Base-by-base conservation (phyloP, 2,329 filamentous ascomycete species). In the Myriosclerotinia duriaeana region DNA sequence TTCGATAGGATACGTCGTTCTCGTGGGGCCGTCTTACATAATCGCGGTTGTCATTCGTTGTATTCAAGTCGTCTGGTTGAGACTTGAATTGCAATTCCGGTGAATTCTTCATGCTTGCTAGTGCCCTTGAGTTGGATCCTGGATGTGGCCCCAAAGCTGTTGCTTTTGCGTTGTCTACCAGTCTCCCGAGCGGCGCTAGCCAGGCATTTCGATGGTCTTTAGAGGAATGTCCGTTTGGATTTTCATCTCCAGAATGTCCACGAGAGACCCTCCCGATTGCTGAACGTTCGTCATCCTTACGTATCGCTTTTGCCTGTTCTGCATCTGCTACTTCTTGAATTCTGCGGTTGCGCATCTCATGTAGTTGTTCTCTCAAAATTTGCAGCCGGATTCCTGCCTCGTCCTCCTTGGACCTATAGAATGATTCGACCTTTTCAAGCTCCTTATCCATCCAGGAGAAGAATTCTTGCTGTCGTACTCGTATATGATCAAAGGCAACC, bases 271-370 rank as follows among this genome's bases (percentile, higher is more conserved):
- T 68, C 6, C 71, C 61, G 30, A 71, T 69, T 3, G 66, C 40
- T 22, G 66, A 60, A 5, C 61, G 66, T 36, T 72, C 68, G 5
- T 69, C 68, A 6, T 72, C 67, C 42, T 71, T 74, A 48, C 70
- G 71, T 53, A 65, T 42, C n/a, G 64, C 58, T 58, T 72, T 73
- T 12, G 69, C 68, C 15, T 71, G 69, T 61, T 74, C 70, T 11
- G 68, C 69, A 11, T 66, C 67, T 30, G 72, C 73, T 17, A 92
- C 81, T 75, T 97, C 92, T 63, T 89, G 84, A 38, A 92, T 84
- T 30, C 94, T 87, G 17, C 90, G 86, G 76, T 96, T 92, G 54
- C 93, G 86, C 92, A 98, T 97, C 73, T 96, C 90, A 75, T 96
- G 93, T 42, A 99, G 83, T 76, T 99, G 95, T 62, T 93, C 87